These are phyloP conservation scores for Microthlaspi erraticum DNA, from an alignment of 345 rosid species.

Conservation along the genomic window DNA sequence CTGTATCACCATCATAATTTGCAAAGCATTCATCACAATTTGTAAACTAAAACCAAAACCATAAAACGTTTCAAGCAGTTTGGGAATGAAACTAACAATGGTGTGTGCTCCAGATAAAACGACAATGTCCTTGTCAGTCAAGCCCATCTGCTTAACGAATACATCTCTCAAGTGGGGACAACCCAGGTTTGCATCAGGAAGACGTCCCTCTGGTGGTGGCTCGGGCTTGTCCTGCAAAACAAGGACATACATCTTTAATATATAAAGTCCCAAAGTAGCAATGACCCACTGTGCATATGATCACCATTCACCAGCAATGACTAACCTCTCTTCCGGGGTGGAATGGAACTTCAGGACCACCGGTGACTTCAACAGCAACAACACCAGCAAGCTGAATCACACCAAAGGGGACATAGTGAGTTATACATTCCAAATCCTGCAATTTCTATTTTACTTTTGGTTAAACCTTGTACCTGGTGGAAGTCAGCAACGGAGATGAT, in stretches of 20 bases:
- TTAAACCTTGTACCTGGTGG: constrained; percentile 61
- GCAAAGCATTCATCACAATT: constrained; percentile 4
- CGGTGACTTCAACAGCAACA: constrained; percentile 90
- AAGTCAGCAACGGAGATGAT: constrained; percentile 71
- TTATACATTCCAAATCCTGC: neutral
- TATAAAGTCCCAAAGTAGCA: too few species aligned
- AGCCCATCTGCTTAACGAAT: constrained; percentile 75
- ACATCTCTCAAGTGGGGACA: constrained; percentile 83
- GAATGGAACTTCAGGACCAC: constrained; percentile 97
- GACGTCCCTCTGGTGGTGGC: constrained; percentile 97
- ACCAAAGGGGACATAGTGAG: neutral
- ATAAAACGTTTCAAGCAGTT: neutral
- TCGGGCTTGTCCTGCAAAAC: constrained; percentile 79
- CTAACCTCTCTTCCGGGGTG: constrained; percentile 95
- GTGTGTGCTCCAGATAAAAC: constrained; percentile 97
- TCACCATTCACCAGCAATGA: constrained; percentile 8
- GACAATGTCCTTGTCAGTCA: constrained; percentile 88
- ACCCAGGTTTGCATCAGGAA: constrained; percentile 93
- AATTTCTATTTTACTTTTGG: neutral
- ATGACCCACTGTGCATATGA: neutral
- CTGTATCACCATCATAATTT: constrained; percentile 46
- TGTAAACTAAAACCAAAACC: neutral
- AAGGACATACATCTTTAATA: neutral
- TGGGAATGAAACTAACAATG: constrained; percentile 57
- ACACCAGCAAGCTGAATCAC: constrained; percentile 78